Evolutionary conservation across 2,329 filamentous ascomycete genomes (phyloP).

Genomic region (Camptophora hylomeconis): DNA sequence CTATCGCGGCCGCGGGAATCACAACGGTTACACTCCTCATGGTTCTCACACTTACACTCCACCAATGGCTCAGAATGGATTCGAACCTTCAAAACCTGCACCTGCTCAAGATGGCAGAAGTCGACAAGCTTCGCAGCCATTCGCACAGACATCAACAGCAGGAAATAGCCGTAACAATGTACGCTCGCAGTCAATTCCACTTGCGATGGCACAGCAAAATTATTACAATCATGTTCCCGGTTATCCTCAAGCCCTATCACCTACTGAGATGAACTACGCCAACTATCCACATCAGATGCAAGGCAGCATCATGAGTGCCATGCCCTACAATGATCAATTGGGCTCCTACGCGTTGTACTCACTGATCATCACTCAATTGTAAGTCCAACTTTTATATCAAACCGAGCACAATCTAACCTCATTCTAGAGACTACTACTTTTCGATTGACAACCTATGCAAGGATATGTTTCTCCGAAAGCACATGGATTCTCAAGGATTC

Average conservation of each 20-base stretch:
- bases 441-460: constrained; percentile 92
- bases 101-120: constrained; percentile 28
- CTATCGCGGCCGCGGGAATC: constrained; percentile 29
- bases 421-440: constrained; percentile 82
- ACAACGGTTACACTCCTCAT: constrained; percentile 22
- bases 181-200: constrained; percentile 50
- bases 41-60: constrained; percentile 25
- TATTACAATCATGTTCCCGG: constrained; percentile 23
- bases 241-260: constrained; percentile 10
- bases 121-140: constrained; percentile 23
- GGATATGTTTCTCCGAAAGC: constrained; percentile 72
- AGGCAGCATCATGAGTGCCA: constrained; percentile 38
- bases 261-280: constrained; percentile 25
- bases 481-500: constrained; percentile 94
- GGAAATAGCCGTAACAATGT: constrained; percentile 30
- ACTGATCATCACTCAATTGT: constrained; percentile 49
- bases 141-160: constrained; percentile 8
- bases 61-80: constrained; percentile 27
- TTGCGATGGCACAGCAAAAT: constrained; percentile 11
- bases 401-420: constrained; percentile 15
- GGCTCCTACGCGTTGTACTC: constrained; percentile 43
- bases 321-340: constrained; percentile 45
- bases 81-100: constrained; percentile 27
- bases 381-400: constrained; percentile 22
- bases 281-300: constrained; percentile 31